Conservation (phyloP, 1,139 yeast genomes). For the Blastobotrys aristatus region DNA sequence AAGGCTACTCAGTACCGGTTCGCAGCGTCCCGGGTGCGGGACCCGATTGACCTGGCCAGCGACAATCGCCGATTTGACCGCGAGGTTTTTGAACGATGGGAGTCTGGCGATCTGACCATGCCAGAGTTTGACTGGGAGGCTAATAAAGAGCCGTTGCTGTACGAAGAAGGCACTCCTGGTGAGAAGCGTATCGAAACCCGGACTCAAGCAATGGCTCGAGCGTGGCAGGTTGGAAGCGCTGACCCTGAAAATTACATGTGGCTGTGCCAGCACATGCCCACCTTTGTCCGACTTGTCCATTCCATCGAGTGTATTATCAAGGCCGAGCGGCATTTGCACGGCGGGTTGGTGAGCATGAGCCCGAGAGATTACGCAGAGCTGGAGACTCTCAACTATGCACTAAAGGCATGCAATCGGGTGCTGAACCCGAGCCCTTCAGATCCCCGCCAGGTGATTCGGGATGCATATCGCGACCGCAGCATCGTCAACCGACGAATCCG, state of each 20-base stretch:
- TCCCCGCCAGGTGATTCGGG: not conserved
- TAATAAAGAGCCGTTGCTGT: not conserved
- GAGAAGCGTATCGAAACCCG: not conserved
- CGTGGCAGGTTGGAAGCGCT: not conserved
- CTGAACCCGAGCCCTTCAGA: conserved; percentile 4
- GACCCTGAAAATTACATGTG: not conserved
- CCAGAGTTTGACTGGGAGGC: not conserved
- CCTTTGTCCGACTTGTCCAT: not conserved
- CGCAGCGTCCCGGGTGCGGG: not conserved
- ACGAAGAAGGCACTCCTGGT: not conserved
- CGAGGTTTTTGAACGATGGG: conserved; percentile 2
- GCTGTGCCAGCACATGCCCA: not conserved
- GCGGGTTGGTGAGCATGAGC: conserved; percentile 1
- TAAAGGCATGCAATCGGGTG: conserved; percentile 1
- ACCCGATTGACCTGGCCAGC: conserved; percentile 3
- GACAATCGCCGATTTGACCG: conserved; percentile 1
- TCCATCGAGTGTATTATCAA: conserved; percentile 5
- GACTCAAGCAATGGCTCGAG: conserved; percentile 6
- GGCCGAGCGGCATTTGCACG: conserved; percentile 8
- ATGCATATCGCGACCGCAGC: not conserved
- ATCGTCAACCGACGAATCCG: not conserved
- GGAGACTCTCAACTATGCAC: conserved; percentile 4
- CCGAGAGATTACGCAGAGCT: conserved; percentile 6
- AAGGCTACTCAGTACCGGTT: conserved; percentile 1
- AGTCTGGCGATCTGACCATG: not conserved